Percentiles rank a stretch among this genome's conserved stretches.
phyloP scores from a whole-genome alignment of 2,329 filamentous ascomycete species.

The Botrytis pseudocinerea region DNA sequence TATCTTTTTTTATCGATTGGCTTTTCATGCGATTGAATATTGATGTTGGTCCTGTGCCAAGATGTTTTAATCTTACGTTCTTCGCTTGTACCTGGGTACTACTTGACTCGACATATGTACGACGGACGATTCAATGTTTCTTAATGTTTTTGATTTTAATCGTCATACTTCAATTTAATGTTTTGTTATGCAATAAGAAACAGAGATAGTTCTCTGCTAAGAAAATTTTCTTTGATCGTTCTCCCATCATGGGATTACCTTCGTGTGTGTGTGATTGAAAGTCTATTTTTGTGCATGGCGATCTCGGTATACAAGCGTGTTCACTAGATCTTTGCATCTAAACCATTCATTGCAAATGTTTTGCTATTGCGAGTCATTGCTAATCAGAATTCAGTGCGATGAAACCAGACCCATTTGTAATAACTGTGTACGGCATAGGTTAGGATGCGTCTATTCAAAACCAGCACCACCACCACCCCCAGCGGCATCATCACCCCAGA shows the following conservation, averaged over 20 bases:
- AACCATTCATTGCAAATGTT: background rate
- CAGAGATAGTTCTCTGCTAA: constrained; percentile 9
- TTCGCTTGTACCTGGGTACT: constrained; percentile 14
- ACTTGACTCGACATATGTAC: constrained; percentile 6
- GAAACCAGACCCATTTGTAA: constrained; percentile 28
- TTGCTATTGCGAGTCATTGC: background rate
- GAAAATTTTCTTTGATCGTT: background rate
- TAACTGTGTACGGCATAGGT: constrained; percentile 29
- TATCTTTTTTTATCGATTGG: constrained; percentile 16
- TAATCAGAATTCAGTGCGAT: constrained; percentile 26
- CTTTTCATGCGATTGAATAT: background rate
- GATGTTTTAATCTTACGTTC: background rate
- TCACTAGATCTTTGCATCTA: background rate
- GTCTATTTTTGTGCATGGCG: background rate
- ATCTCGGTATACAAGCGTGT: background rate
- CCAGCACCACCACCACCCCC: constrained; percentile 10
- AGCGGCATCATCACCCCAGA: constrained; percentile 9
- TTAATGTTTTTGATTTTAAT: background rate
- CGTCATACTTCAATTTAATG: background rate
- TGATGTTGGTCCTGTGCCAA: constrained; percentile 9
- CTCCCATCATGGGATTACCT: background rate
- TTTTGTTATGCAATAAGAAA: background rate
- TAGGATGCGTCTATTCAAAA: constrained; percentile 27
- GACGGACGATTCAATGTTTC: background rate
- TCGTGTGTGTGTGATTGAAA: background rate